Base-by-base conservation (phyloP, 495 filamentous ascomycete genomes). In the Hypoxylon trugodes region DNA sequence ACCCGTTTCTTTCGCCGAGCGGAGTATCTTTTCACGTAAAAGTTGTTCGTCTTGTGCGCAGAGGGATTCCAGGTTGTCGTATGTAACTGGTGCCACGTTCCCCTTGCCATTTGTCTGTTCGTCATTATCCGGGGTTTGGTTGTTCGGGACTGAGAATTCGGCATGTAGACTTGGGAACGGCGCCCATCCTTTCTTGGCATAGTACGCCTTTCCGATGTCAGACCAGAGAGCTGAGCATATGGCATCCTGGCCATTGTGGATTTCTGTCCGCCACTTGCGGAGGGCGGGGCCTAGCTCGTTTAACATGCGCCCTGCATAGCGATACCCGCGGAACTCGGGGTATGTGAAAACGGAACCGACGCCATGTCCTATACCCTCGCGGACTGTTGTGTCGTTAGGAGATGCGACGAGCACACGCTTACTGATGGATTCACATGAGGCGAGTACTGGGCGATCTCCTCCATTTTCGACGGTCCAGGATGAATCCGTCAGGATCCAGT, bases 171-270 rank as follows among this genome's bases (percentile, higher is more conserved):
- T 92, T 6, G 77, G 75, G 65, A 87, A 93, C 0, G 89, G 81
- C 48, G 83, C 75, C 95, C 95, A 98, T 22, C 93, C 95, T 60
- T 85, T 83, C 46, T 81, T 82, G 6, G 91, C 84, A 73, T 97
- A 98, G 74, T 96, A 97, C n/a, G 74, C 74, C 79, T 96, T 96
- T 3, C 95, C 95, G 67, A 98, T 97, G 73, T 98, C 95, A 7
- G 93, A 97, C 75, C 89, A 98, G 26, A 98, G 75, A 19, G 94
- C 84, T 6, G 88, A 89, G 69, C 90, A 92, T 15, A 86, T 56
- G 10, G 74, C 73, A 18, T 72, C 72, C 48, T 9, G 19, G 43
- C 21, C 18, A n/a, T 3, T 13, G 77, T 71, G 68, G 36, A 52
- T 25, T 10, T 59, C 54, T 7, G 46, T 61, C 53, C 77, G 77